phyloP scores from a whole-genome alignment of 1,284 basidiomycete genomes.

The Heterobasidion annosum region DNA sequence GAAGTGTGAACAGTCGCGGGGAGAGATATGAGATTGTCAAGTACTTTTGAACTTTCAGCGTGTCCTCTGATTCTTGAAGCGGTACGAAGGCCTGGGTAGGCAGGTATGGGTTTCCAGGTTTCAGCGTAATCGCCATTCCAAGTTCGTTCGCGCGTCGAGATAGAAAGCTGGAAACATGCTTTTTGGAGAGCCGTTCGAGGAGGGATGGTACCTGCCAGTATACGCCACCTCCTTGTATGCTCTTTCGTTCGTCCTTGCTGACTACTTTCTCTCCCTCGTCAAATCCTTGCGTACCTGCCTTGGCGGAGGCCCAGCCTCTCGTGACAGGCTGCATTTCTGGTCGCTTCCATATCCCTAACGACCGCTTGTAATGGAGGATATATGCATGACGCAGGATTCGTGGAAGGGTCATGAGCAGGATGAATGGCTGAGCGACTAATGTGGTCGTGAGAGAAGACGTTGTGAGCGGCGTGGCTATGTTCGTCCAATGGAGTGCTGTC shows the following conservation, averaged over 20 bases:
- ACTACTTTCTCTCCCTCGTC: background rate
- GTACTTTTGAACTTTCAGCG: conserved; percentile 1
- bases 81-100: conserved; percentile 15
- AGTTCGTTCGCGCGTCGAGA: conserved; percentile 22
- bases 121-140: conserved; percentile 26
- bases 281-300: background rate
- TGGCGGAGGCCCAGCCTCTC: conserved; percentile 7
- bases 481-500: conserved; percentile 32
- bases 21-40: conserved; percentile 44
- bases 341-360: conserved; percentile 52
- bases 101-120: conserved; percentile 27
- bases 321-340: conserved; percentile 47
- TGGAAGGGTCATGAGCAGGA: conserved; percentile 48
- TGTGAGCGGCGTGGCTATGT: conserved; percentile 31
- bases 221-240: conserved; percentile 26
- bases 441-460: conserved; percentile 30
- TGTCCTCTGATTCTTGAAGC: background rate
- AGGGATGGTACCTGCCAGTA: conserved; percentile 35
- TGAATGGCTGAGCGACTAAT: conserved; percentile 42
- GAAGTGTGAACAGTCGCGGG: conserved; percentile 41
- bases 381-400: conserved; percentile 64
- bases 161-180: conserved; percentile 26
- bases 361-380: conserved; percentile 57
- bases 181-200: conserved; percentile 31
- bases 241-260: conserved; percentile 2